A percentile compares a stretch with the other conserved stretches of the same genome.
Evolutionary conservation across 176 grass and related monocot genomes (phyloP).

Genomic region (Carex scoparia): DNA sequence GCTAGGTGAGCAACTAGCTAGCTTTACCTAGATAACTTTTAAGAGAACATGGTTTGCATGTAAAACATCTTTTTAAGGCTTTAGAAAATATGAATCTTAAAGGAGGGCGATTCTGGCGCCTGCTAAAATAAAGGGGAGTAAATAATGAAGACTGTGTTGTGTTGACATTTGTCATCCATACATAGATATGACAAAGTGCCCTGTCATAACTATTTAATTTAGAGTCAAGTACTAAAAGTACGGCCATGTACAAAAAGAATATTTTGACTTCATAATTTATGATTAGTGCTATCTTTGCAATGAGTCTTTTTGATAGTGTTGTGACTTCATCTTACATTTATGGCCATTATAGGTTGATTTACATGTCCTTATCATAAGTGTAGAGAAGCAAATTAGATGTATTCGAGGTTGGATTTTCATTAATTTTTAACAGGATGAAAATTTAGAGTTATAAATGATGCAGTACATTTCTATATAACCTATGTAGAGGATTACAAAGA

Average conservation of each 20-base stretch:
- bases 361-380: background rate
- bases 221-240: background rate
- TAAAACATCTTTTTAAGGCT: background rate
- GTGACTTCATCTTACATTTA: background rate
- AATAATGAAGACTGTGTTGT: too few species aligned
- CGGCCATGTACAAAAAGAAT: constrained; percentile 5
- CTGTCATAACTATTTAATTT: background rate
- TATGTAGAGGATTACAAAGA: background rate
- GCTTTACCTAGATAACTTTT: constrained; percentile 13
- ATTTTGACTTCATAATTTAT: background rate
- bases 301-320: background rate
- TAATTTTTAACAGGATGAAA: background rate
- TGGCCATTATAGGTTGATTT: background rate
- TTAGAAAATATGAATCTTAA: background rate
- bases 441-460: background rate
- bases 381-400: background rate
- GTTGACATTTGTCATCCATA: constrained; percentile 3
- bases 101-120: background rate
- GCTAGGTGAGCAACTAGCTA: background rate
- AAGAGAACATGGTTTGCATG: background rate
- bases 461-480: background rate
- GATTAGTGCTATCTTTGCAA: background rate
- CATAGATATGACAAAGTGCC: background rate
- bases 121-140: too few species aligned
- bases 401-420: background rate